phyloP scores from a whole-genome alignment of 345 rosid genomes.

The Heritiera littoralis region DNA sequence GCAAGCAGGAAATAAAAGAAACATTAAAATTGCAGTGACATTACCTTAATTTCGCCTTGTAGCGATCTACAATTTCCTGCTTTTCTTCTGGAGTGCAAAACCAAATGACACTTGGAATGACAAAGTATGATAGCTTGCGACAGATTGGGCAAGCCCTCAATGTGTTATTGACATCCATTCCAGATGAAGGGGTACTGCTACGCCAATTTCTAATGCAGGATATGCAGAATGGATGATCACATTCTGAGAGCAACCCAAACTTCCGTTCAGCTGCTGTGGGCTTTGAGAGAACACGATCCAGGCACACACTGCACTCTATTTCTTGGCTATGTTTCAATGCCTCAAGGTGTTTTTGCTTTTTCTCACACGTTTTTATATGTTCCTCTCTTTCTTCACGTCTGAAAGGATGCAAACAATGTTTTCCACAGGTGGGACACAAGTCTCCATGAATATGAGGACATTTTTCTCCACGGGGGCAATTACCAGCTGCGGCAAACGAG shows the following conservation, averaged over 20 bases:
- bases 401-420: constrained; percentile 86
- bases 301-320: constrained; percentile 69
- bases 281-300: constrained; percentile 73
- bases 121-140: constrained; percentile 92
- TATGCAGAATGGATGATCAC: constrained; percentile 96
- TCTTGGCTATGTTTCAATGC: constrained; percentile 60
- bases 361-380: constrained; percentile 66
- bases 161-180: constrained; percentile 82
- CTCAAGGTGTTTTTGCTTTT: constrained; percentile 63
- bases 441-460: constrained; percentile 94
- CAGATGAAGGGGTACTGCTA: constrained; percentile 71
- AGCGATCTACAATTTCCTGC: constrained; percentile 68
- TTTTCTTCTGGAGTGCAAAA: constrained; percentile 79
- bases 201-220: constrained; percentile 86
- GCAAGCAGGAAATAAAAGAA: constrained; percentile 6
- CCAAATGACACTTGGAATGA: constrained; percentile 96
- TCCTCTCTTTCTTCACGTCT: constrained; percentile 80
- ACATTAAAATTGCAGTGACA: constrained; percentile 7
- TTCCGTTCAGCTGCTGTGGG: constrained; percentile 63
- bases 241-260: constrained; percentile 90
- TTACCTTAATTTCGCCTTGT: constrained; percentile 88
- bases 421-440: constrained; percentile 76
- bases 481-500: constrained; percentile 86
- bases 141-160: constrained; percentile 92
- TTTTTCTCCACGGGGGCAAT: constrained; percentile 72